Percentiles rank a stretch among this genome's conserved stretches.
phyloP scores from a whole-genome alignment of 2,329 filamentous ascomycete genomes.

The Tolypocladium nubicola region DNA sequence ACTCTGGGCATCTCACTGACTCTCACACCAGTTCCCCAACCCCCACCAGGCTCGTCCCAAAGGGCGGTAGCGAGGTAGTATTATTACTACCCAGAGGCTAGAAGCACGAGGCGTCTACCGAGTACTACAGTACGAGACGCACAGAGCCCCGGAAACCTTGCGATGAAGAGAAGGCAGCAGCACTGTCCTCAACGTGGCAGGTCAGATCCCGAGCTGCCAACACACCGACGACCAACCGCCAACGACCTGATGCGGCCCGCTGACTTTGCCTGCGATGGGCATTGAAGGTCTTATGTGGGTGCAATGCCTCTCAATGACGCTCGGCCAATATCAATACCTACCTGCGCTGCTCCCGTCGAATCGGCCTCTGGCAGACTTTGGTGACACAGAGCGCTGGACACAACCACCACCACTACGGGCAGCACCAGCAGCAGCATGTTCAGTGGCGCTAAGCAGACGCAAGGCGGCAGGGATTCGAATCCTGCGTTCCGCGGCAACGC shows the following conservation, averaged over 20 bases:
- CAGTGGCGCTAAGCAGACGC: constrained; percentile 3
- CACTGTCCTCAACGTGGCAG: not conserved
- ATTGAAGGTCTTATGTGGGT: not conserved
- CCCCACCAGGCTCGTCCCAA: not conserved
- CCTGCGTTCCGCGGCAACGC: constrained; percentile 5
- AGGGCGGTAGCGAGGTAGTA: not conserved
- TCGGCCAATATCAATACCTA: not conserved
- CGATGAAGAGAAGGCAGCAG: not conserved
- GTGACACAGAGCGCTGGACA: not conserved
- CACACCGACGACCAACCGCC: not conserved
- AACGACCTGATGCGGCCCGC: not conserved
- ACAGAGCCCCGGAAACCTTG: not conserved
- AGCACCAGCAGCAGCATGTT: constrained; percentile 1
- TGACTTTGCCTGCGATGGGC: not conserved
- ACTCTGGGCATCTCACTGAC: not conserved
- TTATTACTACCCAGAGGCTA: not conserved
- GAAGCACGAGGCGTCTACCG: not conserved
- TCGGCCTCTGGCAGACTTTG: not conserved
- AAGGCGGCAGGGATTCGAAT: constrained; percentile 14
- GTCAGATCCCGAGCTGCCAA: not conserved
- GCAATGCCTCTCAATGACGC: not conserved
- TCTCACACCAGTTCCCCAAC: not conserved
- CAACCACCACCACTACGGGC: not conserved
- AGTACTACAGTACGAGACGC: not conserved
- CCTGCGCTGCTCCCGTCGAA: not conserved